These are phyloP conservation scores for Beauveria varroae DNA, from an alignment of 2,329 filamentous ascomycete species.

Conservation along the genomic window DNA sequence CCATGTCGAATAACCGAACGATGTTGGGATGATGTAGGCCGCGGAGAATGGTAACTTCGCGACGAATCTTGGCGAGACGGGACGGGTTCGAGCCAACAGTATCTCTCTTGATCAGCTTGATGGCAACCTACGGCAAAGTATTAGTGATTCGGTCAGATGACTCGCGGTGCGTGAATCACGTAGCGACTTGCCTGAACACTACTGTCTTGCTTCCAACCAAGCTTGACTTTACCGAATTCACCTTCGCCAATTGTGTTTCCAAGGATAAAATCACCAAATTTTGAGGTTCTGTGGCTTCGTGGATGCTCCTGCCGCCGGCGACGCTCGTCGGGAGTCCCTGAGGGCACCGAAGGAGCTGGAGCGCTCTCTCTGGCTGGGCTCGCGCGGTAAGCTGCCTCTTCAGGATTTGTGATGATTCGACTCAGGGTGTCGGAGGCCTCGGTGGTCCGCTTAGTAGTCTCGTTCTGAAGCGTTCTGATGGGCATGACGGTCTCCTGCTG, in stretches of 20 bases:
- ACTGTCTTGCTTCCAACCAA: constrained; percentile 95
- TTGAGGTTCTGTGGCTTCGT: constrained; percentile 56
- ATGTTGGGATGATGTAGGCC: constrained; percentile 94
- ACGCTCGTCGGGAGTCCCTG: constrained; percentile 38
- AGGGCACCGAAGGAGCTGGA: constrained; percentile 36
- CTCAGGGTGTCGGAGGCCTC: constrained; percentile 76
- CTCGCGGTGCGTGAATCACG: neutral
- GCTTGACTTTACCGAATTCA: constrained; percentile 97
- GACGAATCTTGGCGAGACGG: constrained; percentile 91
- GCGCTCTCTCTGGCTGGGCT: constrained; percentile 32
- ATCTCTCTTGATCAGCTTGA: constrained; percentile 94
- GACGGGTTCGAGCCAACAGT: constrained; percentile 81
- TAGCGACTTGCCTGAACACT: constrained; percentile 60
- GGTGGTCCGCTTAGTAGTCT: constrained; percentile 50
- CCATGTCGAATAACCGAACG: constrained; percentile 94
- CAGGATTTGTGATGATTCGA: constrained; percentile 49
- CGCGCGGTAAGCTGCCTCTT: constrained; percentile 24
- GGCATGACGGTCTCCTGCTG: constrained; percentile 33
- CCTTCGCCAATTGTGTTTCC: constrained; percentile 95
- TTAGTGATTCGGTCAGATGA: constrained; percentile 13
- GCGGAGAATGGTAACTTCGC: constrained; percentile 85
- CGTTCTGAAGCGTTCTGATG: constrained; percentile 34
- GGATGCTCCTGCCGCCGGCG: constrained; percentile 54
- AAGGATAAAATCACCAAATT: constrained; percentile 92
- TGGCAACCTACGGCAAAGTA: constrained; percentile 62